Conservation (phyloP, 2,329 filamentous ascomycete species). For the Xylariaceae sp. region DNA sequence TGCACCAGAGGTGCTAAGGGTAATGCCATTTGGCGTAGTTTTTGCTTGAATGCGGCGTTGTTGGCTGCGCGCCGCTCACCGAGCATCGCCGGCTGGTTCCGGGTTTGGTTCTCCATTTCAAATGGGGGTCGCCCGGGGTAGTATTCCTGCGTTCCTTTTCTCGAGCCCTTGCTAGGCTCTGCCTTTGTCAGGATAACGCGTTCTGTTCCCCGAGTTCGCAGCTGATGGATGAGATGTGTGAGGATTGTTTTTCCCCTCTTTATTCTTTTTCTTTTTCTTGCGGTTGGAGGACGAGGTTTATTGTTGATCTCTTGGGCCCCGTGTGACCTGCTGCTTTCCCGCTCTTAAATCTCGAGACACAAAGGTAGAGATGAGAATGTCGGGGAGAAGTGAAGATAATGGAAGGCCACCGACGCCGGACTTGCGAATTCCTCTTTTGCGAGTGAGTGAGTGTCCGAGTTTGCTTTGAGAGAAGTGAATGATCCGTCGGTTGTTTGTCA, state of each 20-base stretch:
- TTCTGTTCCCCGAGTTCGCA: background rate
- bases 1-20: constrained; percentile 64
- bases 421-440: constrained; percentile 9
- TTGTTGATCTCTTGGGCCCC: background rate
- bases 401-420: constrained; percentile 13
- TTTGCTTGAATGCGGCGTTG: constrained; percentile 53
- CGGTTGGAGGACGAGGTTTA: background rate
- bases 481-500: background rate
- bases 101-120: constrained; percentile 27
- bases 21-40: constrained; percentile 63
- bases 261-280: background rate
- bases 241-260: background rate
- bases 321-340: background rate
- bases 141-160: background rate
- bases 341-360: background rate
- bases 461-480: background rate
- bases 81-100: constrained; percentile 26
- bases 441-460: background rate
- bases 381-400: constrained; percentile 10
- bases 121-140: background rate
- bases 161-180: background rate
- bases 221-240: background rate
- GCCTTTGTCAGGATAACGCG: background rate
- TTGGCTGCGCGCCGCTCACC: constrained; percentile 38
- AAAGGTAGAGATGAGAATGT: background rate